Base-by-base conservation (phyloP, 1,139 yeast genomes). In the Eremothecium cymbalariae region DNA sequence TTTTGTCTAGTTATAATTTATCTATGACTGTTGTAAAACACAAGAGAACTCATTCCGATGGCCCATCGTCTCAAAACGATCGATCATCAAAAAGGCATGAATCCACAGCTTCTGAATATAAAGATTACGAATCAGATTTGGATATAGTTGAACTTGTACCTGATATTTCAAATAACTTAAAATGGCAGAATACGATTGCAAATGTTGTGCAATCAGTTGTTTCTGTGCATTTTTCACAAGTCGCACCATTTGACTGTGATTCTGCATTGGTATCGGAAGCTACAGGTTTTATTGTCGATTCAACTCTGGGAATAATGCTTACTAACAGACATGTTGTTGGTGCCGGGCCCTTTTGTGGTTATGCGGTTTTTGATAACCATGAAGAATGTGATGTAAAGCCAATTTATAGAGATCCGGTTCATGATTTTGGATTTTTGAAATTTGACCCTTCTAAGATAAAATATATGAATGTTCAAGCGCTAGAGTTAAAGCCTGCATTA, bases 291-390 rank as follows among this genome's bases (percentile, higher is more conserved):
- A 85, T 88, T n/a, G 96, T 88, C 8, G 96, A 88, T 57, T 69
- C 88, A 3, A 65, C 70, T 37, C 60, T 74, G 27, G 97, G 97
- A 7, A 70, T 85, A 43, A 85, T 88, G 40, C 67, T 88, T 54
- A 88, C 96, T 9, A 88, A 88, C 61, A 72, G 95, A 56, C 96
- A 86, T 55, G 96, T 86, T 30, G 95, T 86, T 27, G 95, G 95
- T 1, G 86, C 95, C 0, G 95, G 96, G 7, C 95, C 95, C 2
- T 85, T 88, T 54, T 72, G 77, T 30, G 95, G 96, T 1, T 84
- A 80, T 51, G 94, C 85, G 0, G 88, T 88, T 1, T 86, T 86
- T 53, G 95, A 88, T 55, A 88, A 88, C 55, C 96, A 88, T 57
- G 97, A 88, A 60, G 95, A 88, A 60, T 84, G 86, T 34, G 85